Evolutionary conservation across 768 basidiomycete species (phyloP), one percentile per base, ranked within the genome.

Genomic region (Xerocomellus chrysenteron): DNA sequence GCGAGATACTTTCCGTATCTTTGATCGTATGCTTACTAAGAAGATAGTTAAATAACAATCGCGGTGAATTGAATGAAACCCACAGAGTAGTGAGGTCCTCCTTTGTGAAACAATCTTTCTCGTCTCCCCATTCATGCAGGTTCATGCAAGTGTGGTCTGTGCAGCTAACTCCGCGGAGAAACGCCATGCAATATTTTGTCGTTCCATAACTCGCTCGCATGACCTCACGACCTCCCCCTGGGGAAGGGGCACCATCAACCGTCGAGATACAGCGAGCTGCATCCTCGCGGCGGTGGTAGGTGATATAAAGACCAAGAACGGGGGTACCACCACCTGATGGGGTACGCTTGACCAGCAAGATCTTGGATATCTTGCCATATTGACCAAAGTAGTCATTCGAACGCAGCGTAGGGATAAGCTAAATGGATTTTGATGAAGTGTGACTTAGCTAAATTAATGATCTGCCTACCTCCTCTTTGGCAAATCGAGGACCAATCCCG

Each of bases 381-480:
- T 97, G 94, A 11, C 97, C 97, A 69, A 98, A 98, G 70, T 97
- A 98, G 63, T 99, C 97, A 63, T 87, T 88, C 6, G 93, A 94
- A 45, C 96, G 91, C 40, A 99, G 76, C 13, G 94, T 92, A 1
- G 94, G 88, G 62, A 98, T 92, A 45, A 94, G 84, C 94, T 93
- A 56, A 7, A 44, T 45, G 32, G 47, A 26, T 50, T 50, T 48
- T 57, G 47, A 55, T 62, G 24, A 53, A 42, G 16, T 3, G n/a
- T 17, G 32, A 39, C 14, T 16, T 47, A 37, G 40, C 12, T 28
- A 6, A 41, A 41, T 55, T 11, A 32, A 58, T 14, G 32, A 47
- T 51, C 14, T 39, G 53, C 87, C 47, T 62, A 96, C 96, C 81
- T 99, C 97, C 75, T 98, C 97, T 67, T 95, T 96, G 39, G 94